A percentile compares a stretch with the other conserved stretches of the same genome.
phyloP scores from a whole-genome alignment of 768 basidiomycete species.

The Russula emetica region DNA sequence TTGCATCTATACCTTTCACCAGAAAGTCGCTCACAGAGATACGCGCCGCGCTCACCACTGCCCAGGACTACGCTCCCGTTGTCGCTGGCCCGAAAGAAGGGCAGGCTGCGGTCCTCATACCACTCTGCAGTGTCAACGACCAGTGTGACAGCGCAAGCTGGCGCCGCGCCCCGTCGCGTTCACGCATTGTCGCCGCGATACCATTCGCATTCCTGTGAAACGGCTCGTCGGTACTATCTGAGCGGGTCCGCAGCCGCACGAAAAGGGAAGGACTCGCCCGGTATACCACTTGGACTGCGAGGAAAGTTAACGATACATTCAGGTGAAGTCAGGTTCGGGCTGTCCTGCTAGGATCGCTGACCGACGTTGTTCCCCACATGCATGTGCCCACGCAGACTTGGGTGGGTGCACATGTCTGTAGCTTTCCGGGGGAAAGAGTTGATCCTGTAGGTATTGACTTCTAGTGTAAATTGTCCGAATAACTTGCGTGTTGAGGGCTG shows the following conservation, averaged over 20 bases:
- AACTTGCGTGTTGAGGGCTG: neutral
- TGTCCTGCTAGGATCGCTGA: neutral
- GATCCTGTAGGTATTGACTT: conserved; percentile 21
- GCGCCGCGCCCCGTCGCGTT: conserved; percentile 49
- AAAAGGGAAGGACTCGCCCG: conserved; percentile 39
- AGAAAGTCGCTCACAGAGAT: conserved; percentile 20
- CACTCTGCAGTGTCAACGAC: conserved; percentile 70
- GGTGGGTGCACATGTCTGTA: neutral
- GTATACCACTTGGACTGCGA: conserved; percentile 69
- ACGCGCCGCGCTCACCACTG: conserved; percentile 9
- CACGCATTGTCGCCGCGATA: conserved; percentile 14
- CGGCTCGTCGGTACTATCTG: neutral
- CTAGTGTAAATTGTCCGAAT: neutral
- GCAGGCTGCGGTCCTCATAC: conserved; percentile 70
- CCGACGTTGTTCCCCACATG: neutral
- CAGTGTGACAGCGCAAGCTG: conserved; percentile 63
- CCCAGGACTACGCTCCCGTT: neutral
- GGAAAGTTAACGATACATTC: conserved; percentile 62
- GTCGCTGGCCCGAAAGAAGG: conserved; percentile 30
- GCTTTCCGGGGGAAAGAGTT: conserved; percentile 26
- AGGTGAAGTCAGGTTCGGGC: conserved; percentile 71
- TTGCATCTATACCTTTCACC: conserved; percentile 18
- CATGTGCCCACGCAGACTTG: neutral
- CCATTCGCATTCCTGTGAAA: neutral
- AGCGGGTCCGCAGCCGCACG: neutral